Base-by-base conservation (phyloP, 768 basidiomycete species). In the Tephrocybe rancida region DNA sequence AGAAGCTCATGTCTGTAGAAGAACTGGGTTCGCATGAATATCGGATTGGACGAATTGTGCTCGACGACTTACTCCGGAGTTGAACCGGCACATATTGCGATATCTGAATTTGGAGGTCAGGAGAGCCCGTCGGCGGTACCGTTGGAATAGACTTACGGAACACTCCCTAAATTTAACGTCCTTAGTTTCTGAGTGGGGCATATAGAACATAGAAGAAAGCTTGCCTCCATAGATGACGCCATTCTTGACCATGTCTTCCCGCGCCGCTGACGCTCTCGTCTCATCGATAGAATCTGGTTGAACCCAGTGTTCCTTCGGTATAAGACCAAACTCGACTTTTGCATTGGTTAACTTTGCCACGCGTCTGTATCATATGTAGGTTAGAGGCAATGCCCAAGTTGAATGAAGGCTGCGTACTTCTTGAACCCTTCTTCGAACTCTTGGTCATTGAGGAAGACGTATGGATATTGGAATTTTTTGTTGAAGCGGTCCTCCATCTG, bases 61-160 rank as follows among this genome's bases (percentile, higher is more conserved):
- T 32, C 9, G 10, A n/a, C 3, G n/a, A 75, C 85, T 61, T 72
- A 95, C 92, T 29, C 93, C 95, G 48, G 92, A 94, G 72, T 97
- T 95, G 74, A 85, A 98, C 16, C 96, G 85, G 69, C 96, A 98
- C 96, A 98, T 98, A 61, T 97, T 95, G 50, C 96, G 88, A 63
- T 98, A 96, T 29, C 78, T 79, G 54, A 43, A 44, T 21, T 34
- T 37, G 19, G 26, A 38, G 16, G 26, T 59, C 21, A 55, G 29
- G 8, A 42, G 16, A 7, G 24, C 48, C 11, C n/a, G n/a, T 14
- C 32, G 19, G 27, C 25, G 30, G 26, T 42, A 44, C 43, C 21
- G 27, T 8, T 48, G 44, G 22, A 43, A 55, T 43, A 46, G 19
- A 78, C 86, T 55, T 69, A 90, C 88, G 90, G 81, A 18, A 92